Conservation (phyloP, 2,329 filamentous ascomycete genomes). For the Colletotrichum incanum region DNA sequence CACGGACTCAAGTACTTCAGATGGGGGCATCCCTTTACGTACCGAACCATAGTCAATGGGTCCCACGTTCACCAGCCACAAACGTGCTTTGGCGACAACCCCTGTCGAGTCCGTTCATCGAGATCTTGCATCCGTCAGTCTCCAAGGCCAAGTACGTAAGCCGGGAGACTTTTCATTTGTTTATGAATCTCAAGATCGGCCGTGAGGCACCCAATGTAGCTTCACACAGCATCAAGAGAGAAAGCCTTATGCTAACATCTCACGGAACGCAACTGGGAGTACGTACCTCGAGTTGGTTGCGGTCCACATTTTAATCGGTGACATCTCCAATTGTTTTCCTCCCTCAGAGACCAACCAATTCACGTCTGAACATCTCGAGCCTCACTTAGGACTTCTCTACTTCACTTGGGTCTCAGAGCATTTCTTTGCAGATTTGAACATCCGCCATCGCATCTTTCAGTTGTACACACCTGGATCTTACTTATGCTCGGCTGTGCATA, state of each 20-base stretch:
- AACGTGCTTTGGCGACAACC: neutral
- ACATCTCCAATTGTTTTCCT: neutral
- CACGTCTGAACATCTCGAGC: neutral
- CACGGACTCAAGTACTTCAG: too few species aligned
- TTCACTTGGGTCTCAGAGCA: neutral
- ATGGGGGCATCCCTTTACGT: too few species aligned
- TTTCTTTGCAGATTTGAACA: neutral
- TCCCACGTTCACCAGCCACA: constrained; percentile 15
- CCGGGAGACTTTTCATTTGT: too few species aligned
- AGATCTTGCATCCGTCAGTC: constrained; percentile 19
- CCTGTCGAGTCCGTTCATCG: constrained; percentile 8
- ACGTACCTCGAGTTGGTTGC: neutral
- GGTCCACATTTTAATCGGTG: neutral
- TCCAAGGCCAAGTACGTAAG: neutral
- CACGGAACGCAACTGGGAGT: neutral
- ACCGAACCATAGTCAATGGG: neutral
- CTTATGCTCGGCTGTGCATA: neutral
- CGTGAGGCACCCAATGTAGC: neutral
- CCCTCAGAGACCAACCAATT: neutral
- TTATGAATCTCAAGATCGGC: neutral
- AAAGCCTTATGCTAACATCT: too few species aligned
- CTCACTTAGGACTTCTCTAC: neutral
- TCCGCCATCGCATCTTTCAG: neutral
- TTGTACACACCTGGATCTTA: too few species aligned
- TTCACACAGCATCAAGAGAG: neutral